Base-by-base conservation (phyloP, 352 stramenopile species). In the Saprolegnia diclina region DNA sequence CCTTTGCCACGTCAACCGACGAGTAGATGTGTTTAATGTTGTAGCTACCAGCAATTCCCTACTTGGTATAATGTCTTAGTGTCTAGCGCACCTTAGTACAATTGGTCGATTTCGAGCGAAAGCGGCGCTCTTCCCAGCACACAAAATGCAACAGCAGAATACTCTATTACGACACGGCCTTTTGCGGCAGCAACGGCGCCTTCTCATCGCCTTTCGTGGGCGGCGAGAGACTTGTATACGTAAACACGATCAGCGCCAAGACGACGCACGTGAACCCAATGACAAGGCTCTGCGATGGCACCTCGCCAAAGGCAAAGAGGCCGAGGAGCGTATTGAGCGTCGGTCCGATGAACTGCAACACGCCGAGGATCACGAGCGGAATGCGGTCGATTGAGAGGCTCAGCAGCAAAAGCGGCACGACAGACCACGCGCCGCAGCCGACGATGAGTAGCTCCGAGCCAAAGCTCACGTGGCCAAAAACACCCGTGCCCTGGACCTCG, bases 291-390 rank as follows among this genome's bases (percentile, higher is more conserved):
- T 59, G 52, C 35, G 52, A 59, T 16, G 52, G 52, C 19, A 26
- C 35, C 35, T 59, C 52, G 13, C 9, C 52, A 59, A 59, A 59
- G 11, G 13, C 52, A 59, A 69, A 29, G 37, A 61, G 42, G 35
- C 63, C 63, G 7, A 38, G 44, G 19, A 69, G 13, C 10, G 54
- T 69, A 38, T 63, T 69, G 32, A 69, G 53, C 26, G 63, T 69
- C 14, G 63, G 63, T 6, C 50, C 48, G 21, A 69, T 62, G 46
- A 69, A 69, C 21, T 69, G 63, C 1, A 69, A 29, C 16, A 69
- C n/a, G 5, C 63, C 63, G 16, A 69, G 53, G 37, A 61, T 40
- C 11, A 52, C 54, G 2, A 69, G 42, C 7, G 63, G 53, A 38
- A 69, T 69, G 53, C 37, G 21, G n/a, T 61, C 24, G 53, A 69